Base-by-base conservation (phyloP, 2,329 filamentous ascomycete species). In the Didymella keratinophila region DNA sequence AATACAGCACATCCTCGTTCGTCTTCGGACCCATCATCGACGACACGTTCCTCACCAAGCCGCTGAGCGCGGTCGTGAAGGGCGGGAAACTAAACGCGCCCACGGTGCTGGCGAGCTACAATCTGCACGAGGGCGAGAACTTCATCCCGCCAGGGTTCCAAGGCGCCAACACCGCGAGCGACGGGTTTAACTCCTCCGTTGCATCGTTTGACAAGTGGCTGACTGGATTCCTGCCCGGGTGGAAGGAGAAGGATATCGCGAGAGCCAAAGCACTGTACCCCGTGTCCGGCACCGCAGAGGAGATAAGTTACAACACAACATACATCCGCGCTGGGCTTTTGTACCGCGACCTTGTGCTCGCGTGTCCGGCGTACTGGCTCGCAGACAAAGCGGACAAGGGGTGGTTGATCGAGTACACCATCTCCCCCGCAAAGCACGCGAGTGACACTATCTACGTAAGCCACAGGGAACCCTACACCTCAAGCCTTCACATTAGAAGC, bases 21-120 rank as follows among this genome's bases (percentile, higher is more conserved):
- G 85, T 82, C 0, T 88, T 85, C 84, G 84, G 82, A 0, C 86
- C 86, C 1, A 84, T 88, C 9, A 81, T 88, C 56, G 86, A 88
- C 64, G 81, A 79, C 10, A 67, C 58, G 0, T 87, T 88, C 65
- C 73, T 89, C 44, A 75, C 67, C 1, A 70, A 78, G 54, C 76
- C 77, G 18, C 75, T 89, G 2, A 83, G 80, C 2, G 62, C 78
- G 1, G 81, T 80, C 0, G 75, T 81, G 0, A 61, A 65, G 0
- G 70, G 66, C 4, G 72, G 75, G 0, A 49, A 63, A 4, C 71
- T 86, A 9, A 81, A 84, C 51, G 79, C 79, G 2, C 78, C 83
- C 2, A 69, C 75, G 9, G 79, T 81, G 0, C 83, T 83, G 61
- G 79, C 80, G n/a, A 84, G 83, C 78, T 88, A 87, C 70, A 89